These are phyloP conservation scores for Xylaria sp. DNA, from an alignment of 2,329 filamentous ascomycete species.

Conservation along the genomic window DNA sequence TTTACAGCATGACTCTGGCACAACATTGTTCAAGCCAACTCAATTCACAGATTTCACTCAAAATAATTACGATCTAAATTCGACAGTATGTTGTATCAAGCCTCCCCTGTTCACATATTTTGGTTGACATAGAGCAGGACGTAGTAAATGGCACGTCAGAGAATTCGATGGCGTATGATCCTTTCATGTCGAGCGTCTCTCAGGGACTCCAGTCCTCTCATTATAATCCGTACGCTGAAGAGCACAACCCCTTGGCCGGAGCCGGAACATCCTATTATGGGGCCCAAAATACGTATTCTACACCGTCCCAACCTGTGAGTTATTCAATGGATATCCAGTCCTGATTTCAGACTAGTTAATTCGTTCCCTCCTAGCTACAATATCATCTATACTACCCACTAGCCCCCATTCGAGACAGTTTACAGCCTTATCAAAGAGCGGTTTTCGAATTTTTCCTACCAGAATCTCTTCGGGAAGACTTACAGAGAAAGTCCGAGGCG, in stretches of 20 bases:
- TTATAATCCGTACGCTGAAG: slow-evolving; percentile 82
- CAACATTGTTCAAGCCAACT: slow-evolving; percentile 65
- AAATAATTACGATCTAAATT: slow-evolving; percentile 64
- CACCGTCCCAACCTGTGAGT: slow-evolving; percentile 70
- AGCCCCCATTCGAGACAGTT: slow-evolving; percentile 77
- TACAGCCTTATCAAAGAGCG: slow-evolving; percentile 85
- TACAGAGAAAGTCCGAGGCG: slow-evolving; percentile 89
- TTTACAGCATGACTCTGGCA: slow-evolving; percentile 57
- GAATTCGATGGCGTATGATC: slow-evolving; percentile 64
- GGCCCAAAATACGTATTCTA: slow-evolving; percentile 62
- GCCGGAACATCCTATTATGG: slow-evolving; percentile 75
- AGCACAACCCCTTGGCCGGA: slow-evolving; percentile 68
- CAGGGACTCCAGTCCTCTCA: slow-evolving; percentile 63
- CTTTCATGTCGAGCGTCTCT: slow-evolving; percentile 70
- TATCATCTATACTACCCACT: slow-evolving; percentile 94
- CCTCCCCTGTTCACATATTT: neutral
- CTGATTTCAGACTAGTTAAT: neutral
- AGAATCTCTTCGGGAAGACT: slow-evolving; percentile 85
- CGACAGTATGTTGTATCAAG: slow-evolving; percentile 55
- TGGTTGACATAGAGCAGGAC: slow-evolving; percentile 43
- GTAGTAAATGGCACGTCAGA: slow-evolving; percentile 46
- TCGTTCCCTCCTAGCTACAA: slow-evolving; percentile 67
- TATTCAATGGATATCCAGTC: slow-evolving; percentile 7
- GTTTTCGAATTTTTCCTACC: slow-evolving; percentile 93
- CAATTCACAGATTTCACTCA: slow-evolving; percentile 69